Evolutionary conservation across 1,284 basidiomycete species (phyloP).

Genomic region (Ustilago sp.): DNA sequence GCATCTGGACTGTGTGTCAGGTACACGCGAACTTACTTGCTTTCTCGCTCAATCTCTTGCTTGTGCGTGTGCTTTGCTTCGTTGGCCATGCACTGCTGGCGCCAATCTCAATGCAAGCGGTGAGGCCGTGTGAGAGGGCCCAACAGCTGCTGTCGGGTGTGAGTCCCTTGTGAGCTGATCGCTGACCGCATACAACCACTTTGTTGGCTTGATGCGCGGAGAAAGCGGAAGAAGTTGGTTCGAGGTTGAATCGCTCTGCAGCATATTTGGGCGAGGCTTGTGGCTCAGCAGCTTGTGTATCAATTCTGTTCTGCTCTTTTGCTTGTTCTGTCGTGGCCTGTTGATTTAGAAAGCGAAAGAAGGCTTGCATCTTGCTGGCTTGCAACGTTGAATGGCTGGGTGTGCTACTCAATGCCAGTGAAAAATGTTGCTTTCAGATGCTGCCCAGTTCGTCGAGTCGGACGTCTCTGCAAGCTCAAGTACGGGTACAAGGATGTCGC

Average conservation of each 20-base stretch:
- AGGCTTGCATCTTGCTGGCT: not conserved
- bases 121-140: slow-evolving; percentile 13
- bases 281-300: slow-evolving; percentile 1
- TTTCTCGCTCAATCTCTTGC: not conserved
- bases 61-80: slow-evolving; percentile 1
- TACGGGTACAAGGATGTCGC: not conserved
- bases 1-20: too few relatives aligned
- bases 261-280: not conserved
- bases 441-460: not conserved
- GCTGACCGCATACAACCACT: slow-evolving; percentile 11
- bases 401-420: not conserved
- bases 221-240: not conserved
- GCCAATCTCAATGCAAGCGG: slow-evolving; percentile 26
- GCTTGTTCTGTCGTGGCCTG: not conserved
- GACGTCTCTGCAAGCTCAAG: not conserved
- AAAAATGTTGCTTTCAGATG: not conserved
- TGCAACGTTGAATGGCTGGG: not conserved
- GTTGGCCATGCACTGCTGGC: slow-evolving; percentile 15
- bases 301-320: not conserved
- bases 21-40: not conserved
- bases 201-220: not conserved
- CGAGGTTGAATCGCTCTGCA: not conserved
- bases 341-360: too few relatives aligned
- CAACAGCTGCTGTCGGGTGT: not conserved
- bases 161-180: not conserved